Conservation (phyloP, 345 rosid genomes). For the Citrus hindsii region DNA sequence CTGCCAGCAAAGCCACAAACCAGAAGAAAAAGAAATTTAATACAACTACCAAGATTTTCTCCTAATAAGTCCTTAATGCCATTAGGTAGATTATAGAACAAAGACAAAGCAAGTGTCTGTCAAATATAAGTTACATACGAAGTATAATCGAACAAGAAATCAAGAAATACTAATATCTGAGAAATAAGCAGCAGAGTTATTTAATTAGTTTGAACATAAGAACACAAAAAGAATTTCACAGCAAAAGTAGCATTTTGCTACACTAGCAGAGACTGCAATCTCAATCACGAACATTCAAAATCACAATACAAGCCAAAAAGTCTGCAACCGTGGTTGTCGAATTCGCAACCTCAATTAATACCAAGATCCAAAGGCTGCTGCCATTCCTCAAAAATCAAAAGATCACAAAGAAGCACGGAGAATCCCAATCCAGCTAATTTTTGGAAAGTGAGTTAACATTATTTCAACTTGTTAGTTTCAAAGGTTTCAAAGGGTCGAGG, state of each 20-base stretch:
- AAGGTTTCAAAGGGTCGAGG: no score
- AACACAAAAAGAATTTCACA: background rate
- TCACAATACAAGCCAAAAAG: no score
- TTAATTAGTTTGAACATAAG: background rate
- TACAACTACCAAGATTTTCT: background rate
- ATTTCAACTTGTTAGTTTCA: no score
- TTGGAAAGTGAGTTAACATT: no score
- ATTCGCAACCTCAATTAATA: no score
- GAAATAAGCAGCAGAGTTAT: background rate
- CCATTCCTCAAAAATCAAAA: no score
- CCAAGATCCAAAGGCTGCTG: no score
- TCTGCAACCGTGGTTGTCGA: no score
- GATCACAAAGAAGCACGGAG: no score
- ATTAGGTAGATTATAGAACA: background rate
- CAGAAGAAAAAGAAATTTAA: background rate
- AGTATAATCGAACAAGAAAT: background rate
- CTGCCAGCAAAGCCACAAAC: slow-evolving; percentile 14
- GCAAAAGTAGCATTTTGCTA: background rate
- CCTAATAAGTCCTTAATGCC: background rate
- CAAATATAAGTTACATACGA: background rate
- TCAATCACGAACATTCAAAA: no score
- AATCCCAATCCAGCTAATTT: no score
- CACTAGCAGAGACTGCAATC: background rate
- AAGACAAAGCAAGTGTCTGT: background rate
- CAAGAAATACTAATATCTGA: background rate